Conservation (phyloP, 2,329 filamentous ascomycete species). For the Colletotrichum eremochloae region DNA sequence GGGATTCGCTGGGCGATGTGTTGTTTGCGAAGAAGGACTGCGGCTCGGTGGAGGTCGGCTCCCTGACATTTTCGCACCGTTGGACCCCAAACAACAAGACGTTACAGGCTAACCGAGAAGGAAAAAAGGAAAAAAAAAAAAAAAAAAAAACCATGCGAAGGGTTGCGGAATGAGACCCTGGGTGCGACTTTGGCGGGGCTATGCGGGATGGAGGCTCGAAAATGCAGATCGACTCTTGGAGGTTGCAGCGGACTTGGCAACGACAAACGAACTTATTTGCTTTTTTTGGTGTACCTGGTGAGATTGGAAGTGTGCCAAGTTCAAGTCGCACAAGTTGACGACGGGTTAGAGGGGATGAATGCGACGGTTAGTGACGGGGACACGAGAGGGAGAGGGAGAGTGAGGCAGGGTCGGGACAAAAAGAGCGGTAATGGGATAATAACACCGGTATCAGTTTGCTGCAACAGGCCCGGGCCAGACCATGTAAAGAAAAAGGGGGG, state of each 20-base stretch:
- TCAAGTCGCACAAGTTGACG: conserved; percentile 12
- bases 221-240: not conserved
- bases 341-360: not conserved
- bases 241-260: not conserved
- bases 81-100: conserved; percentile 11
- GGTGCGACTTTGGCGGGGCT: conserved; percentile 27
- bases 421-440: conserved; percentile 32
- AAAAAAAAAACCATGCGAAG: conserved; percentile 3
- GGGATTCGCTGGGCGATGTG: conserved; percentile 58
- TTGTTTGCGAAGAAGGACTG: conserved; percentile 43
- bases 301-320: conserved; percentile 18
- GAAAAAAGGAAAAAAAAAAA: not conserved
- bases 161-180: conserved; percentile 12
- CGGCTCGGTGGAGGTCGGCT: conserved; percentile 36
- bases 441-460: conserved; percentile 26
- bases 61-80: conserved; percentile 38
- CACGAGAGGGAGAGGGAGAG: not conserved
- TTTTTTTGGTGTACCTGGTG: not conserved
- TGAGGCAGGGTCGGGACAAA: conserved; percentile 2
- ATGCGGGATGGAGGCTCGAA: conserved; percentile 3
- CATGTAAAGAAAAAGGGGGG: conserved; percentile 14
- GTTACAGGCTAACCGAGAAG: conserved; percentile 16
- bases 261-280: not conserved
- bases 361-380: conserved; percentile 25
- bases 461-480: conserved; percentile 25